phyloP scores from a whole-genome alignment of 169 alveolate species.

The Theileria equi region DNA sequence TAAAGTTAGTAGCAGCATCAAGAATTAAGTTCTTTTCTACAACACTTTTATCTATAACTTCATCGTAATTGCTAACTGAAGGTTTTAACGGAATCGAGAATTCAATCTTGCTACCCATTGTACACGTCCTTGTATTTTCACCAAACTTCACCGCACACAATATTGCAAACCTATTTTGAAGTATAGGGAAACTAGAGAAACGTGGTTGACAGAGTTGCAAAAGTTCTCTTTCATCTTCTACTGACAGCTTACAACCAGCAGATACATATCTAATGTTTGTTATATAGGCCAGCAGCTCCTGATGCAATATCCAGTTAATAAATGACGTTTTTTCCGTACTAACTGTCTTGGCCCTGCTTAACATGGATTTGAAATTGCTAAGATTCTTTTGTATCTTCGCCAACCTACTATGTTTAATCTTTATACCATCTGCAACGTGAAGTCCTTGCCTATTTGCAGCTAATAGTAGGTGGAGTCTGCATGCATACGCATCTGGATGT shows the following conservation, averaged over 20 bases:
- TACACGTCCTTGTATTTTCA: conserved; percentile 5
- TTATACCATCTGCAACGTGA: conserved; percentile 42
- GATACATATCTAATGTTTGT: conserved; percentile 48
- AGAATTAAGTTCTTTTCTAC: conserved; percentile 50
- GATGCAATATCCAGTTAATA: conserved; percentile 52
- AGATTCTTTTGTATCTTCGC: conserved; percentile 3
- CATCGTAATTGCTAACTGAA: conserved; percentile 47
- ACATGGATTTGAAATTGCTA: conserved; percentile 19
- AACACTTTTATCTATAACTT: conserved; percentile 24
- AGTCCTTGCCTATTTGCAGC: conserved; percentile 62
- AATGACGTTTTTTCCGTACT: conserved; percentile 1
- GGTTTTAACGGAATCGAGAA: conserved; percentile 50
- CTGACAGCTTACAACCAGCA: conserved; percentile 67
- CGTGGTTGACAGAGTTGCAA: conserved; percentile 61
- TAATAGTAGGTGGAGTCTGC: conserved; percentile 54
- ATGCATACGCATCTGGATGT: conserved; percentile 65
- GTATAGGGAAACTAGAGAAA: conserved; percentile 49
- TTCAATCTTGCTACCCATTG: conserved; percentile 19
- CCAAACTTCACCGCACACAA: conserved; percentile 25
- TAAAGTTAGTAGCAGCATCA: conserved; percentile 40
- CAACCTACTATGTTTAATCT: conserved; percentile 16
- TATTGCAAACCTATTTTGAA: conserved; percentile 60
- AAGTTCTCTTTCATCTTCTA: conserved; percentile 70
- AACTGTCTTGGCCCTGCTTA: conserved; percentile 2
- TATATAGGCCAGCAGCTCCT: conserved; percentile 47